Percentiles rank a stretch among this genome's conserved stretches.
These are phyloP conservation scores for Crithidia acanthocephali DNA, from an alignment of 208 protist species.

Conservation along the genomic window DNA sequence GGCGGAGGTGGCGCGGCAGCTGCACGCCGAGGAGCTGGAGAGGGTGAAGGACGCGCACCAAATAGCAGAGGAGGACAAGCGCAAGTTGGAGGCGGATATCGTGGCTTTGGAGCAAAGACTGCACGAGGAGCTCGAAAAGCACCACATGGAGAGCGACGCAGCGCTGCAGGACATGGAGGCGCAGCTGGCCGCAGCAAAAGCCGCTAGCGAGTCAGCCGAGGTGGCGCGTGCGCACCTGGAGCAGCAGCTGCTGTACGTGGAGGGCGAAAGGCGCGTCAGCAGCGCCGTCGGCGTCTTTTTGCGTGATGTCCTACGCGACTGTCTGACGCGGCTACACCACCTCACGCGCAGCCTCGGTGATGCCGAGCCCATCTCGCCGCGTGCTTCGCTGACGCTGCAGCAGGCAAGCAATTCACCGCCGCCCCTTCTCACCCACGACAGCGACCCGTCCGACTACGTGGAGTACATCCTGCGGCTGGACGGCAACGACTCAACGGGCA, in stretches of 20 bases:
- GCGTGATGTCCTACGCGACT: constrained; percentile 46
- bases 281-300: constrained; percentile 46
- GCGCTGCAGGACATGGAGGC: neutral
- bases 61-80: constrained; percentile 1
- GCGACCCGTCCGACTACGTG: constrained; percentile 48
- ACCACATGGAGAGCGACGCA: constrained; percentile 5
- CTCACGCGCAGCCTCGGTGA: constrained; percentile 21
- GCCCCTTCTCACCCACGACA: constrained; percentile 31
- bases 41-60: neutral
- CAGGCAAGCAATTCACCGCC: constrained; percentile 19
- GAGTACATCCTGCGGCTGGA: constrained; percentile 46
- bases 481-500: constrained; percentile 26
- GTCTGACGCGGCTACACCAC: constrained; percentile 30
- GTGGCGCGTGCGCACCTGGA: neutral
- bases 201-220: constrained; percentile 12
- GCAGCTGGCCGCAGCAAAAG: constrained; percentile 4
- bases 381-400: constrained; percentile 23
- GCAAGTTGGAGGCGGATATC: neutral
- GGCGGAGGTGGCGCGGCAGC: neutral
- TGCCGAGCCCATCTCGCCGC: constrained; percentile 14
- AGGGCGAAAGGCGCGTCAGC: constrained; percentile 24
- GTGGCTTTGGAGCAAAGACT: constrained; percentile 3
- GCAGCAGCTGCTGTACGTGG: constrained; percentile 20
- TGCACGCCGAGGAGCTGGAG: constrained; percentile 10
- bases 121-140: constrained; percentile 1